Conservation (phyloP, 2,329 filamentous ascomycete genomes). For the Akanthomyces uredinophilus region DNA sequence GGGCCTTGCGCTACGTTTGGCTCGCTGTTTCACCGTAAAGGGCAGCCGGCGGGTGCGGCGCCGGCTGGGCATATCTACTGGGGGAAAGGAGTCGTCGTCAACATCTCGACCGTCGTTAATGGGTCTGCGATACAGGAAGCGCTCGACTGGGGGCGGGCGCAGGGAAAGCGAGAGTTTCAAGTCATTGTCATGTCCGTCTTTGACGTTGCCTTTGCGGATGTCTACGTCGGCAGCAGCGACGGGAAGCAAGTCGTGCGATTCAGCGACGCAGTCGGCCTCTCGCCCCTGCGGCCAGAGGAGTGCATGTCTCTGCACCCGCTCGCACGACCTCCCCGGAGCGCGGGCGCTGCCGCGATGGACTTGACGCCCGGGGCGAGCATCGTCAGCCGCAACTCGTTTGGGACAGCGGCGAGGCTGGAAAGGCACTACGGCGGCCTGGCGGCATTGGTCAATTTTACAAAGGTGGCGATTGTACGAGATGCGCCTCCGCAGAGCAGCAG, state of each 20-base stretch:
- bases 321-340: slow-evolving; percentile 13
- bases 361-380: neutral
- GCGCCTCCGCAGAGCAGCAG: neutral
- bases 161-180: slow-evolving; percentile 19
- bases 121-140: slow-evolving; percentile 18
- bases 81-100: slow-evolving; percentile 16
- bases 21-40: neutral
- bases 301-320: slow-evolving; percentile 18
- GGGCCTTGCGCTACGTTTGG: neutral
- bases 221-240: slow-evolving; percentile 8
- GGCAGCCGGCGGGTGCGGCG: neutral
- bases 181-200: slow-evolving; percentile 20
- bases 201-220: slow-evolving; percentile 19
- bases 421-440: slow-evolving; percentile 17
- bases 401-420: slow-evolving; percentile 8
- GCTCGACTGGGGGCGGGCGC: slow-evolving; percentile 17
- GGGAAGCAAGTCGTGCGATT: slow-evolving; percentile 14
- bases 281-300: slow-evolving; percentile 16
- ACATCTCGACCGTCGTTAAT: slow-evolving; percentile 14
- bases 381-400: slow-evolving; percentile 6
- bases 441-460: slow-evolving; percentile 22
- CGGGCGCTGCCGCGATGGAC: neutral
- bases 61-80: slow-evolving; percentile 9
- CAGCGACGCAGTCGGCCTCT: slow-evolving; percentile 16
- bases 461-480: slow-evolving; percentile 9